Percentiles rank a stretch among this genome's conserved stretches.
phyloP scores from a whole-genome alignment of 768 basidiomycete species.

The Suillus spraguei region DNA sequence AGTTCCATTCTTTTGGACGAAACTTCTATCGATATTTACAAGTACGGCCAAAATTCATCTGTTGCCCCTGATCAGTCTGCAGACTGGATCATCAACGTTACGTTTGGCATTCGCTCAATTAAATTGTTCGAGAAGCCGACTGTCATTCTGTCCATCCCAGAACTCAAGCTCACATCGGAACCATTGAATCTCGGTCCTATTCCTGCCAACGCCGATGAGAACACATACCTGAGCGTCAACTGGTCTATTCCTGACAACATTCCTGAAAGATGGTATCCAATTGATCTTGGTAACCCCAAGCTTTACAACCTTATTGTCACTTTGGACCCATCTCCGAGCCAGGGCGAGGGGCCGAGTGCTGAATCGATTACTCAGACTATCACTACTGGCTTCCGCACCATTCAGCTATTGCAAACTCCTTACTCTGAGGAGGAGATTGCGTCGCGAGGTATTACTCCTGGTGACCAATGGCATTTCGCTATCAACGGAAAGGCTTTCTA shows the following conservation, averaged over 20 bases:
- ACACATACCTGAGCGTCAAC: slow-evolving; percentile 44
- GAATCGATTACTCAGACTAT: slow-evolving; percentile 40
- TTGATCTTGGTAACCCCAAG: slow-evolving; percentile 56
- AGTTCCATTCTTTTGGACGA: slow-evolving; percentile 51
- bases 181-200: slow-evolving; percentile 25
- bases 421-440: slow-evolving; percentile 48
- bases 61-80: slow-evolving; percentile 47
- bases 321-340: slow-evolving; percentile 31
- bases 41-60: slow-evolving; percentile 49
- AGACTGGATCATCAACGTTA: slow-evolving; percentile 59
- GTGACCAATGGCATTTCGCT: slow-evolving; percentile 63
- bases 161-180: slow-evolving; percentile 44
- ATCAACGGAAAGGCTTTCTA: slow-evolving; percentile 61
- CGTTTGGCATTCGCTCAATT: slow-evolving; percentile 50
- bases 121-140: slow-evolving; percentile 35
- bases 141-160: slow-evolving; percentile 48
- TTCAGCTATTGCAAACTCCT: slow-evolving; percentile 50
- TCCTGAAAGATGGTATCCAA: slow-evolving; percentile 56
- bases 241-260: slow-evolving; percentile 49
- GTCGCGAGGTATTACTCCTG: slow-evolving; percentile 53
- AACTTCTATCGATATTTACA: slow-evolving; percentile 56
- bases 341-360: slow-evolving; percentile 14
- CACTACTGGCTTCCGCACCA: slow-evolving; percentile 61
- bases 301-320: slow-evolving; percentile 53
- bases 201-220: slow-evolving; percentile 25